Base-by-base conservation (phyloP, 2,329 filamentous ascomycete species). In the Epichloe elymi region DNA sequence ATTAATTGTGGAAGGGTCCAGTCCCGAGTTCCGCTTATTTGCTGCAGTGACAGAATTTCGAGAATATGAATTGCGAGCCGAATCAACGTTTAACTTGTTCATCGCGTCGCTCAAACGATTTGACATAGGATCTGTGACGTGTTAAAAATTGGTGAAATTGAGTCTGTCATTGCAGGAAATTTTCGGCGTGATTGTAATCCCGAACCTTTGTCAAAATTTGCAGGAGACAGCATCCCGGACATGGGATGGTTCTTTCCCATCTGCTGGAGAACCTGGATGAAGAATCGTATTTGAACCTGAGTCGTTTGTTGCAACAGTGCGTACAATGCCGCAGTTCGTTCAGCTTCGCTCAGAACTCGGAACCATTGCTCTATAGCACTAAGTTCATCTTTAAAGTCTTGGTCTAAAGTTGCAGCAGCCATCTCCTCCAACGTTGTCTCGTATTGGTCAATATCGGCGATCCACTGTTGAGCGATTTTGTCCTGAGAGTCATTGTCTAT, bases 301-400 rank as follows among this genome's bases (percentile, higher is more conserved):
- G 93, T 98, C 5, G 93, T 97, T 75, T 98, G 93, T 73, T 98
- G 93, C 54, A 98, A 76, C 60, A 98, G 75, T 55, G 93, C 91
- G 67, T 98, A 98, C 53, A 97, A 73, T 46, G 93, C 93, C 55
- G 93, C 93, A 19, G 93, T 98, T 56, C 93, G 80, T 71, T 98
- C 93, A 30, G 93, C 90, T 71, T 97, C 93, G 64, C 91, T 97
- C 57, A 98, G 74, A 50, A 98, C 93, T 55, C 90, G 85, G 70
- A 98, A 98, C 93, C 93, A 98, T 74, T 98, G 93, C 72, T 98
- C 93, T 64, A 98, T 98, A 59, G 93, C 93, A 65, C 89, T 96
- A 54, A 98, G 79, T 70, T 98, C 93, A 69, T 97, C 93, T 73
- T 98, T 98, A 76, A 98, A 98, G 65, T 98, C 93, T 73, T 98